Conservation (phyloP, 2,329 filamentous ascomycete species). For the Dactylellina cionopaga region DNA sequence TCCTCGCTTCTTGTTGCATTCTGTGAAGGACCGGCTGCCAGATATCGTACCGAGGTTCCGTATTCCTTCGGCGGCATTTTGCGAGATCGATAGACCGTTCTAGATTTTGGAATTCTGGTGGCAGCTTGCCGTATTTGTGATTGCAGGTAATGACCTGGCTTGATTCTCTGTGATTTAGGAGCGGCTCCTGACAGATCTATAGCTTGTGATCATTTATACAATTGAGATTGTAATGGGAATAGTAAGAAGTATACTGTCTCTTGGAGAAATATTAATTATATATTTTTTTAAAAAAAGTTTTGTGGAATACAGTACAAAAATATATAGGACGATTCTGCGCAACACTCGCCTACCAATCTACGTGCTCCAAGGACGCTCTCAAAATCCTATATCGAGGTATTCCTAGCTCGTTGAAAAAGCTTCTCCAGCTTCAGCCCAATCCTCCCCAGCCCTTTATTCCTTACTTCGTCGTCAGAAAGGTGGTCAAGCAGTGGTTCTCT, state of each 20-base stretch:
- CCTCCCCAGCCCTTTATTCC: constrained; percentile 40
- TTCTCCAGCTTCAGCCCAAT: constrained; percentile 26
- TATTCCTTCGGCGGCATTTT: not conserved
- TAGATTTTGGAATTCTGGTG: not conserved
- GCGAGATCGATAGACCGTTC: not conserved
- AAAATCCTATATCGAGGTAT: constrained; percentile 12
- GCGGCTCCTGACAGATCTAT: no score
- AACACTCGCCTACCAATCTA: no score
- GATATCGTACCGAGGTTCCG: not conserved
- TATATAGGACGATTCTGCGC: no score
- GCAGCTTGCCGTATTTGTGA: not conserved
- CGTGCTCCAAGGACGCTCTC: no score
- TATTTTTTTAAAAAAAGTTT: no score
- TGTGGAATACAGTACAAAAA: no score
- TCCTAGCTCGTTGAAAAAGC: not conserved
- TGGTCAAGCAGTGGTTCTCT: constrained; percentile 39
- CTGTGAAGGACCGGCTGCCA: constrained; percentile 19
- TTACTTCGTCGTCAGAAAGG: constrained; percentile 26
- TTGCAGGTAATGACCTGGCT: not conserved
- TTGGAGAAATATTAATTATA: no score
- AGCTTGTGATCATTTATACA: no score
- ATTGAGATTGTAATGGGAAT: no score
- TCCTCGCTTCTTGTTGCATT: constrained; percentile 11
- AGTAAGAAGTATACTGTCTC: no score
- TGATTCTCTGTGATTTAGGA: constrained; percentile 2